Evolutionary conservation across 495 filamentous ascomycete species (phyloP).

Genomic region (Penicillium manginii): DNA sequence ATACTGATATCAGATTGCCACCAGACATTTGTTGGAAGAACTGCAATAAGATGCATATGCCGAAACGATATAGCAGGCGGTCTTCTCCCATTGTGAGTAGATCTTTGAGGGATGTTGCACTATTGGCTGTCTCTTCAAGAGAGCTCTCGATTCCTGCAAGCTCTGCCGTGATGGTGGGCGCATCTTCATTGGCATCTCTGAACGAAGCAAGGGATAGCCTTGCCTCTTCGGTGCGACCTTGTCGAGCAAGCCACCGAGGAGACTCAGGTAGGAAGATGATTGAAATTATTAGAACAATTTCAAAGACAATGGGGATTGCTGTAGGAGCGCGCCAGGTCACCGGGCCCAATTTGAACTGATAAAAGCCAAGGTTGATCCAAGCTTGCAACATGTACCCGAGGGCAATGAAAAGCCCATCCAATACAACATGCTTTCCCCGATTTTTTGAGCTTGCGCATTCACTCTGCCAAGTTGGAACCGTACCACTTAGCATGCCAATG

Average conservation of each 20-base stretch:
- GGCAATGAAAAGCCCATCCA: conserved; percentile 54
- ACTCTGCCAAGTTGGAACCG: conserved; percentile 52
- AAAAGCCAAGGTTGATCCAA: conserved; percentile 47
- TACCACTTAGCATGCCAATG: conserved; percentile 45
- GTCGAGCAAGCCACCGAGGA: not conserved
- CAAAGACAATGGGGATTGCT: conserved; percentile 17
- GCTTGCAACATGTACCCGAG: conserved; percentile 42
- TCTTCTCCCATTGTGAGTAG: conserved; percentile 22
- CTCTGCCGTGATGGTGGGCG: conserved; percentile 24
- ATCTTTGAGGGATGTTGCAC: conserved; percentile 16
- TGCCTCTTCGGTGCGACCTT: not conserved
- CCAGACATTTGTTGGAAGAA: conserved; percentile 38
- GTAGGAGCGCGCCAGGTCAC: conserved; percentile 52
- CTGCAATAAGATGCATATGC: conserved; percentile 33
- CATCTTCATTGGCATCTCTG: conserved; percentile 21
- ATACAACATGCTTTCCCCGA: conserved; percentile 39
- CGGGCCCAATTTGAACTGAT: conserved; percentile 32
- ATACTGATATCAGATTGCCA: conserved; percentile 24
- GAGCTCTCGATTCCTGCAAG: conserved; percentile 35
- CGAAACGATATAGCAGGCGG: conserved; percentile 23
- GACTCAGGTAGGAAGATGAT: not conserved
- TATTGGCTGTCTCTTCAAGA: conserved; percentile 27
- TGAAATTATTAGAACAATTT: not conserved
- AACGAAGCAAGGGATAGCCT: conserved; percentile 25
- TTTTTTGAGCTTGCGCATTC: conserved; percentile 39